A percentile compares a stretch with the other conserved stretches of the same genome.
Conservation (phyloP, 495 filamentous ascomycete genomes). For the Penicillium flavigenum region DNA sequence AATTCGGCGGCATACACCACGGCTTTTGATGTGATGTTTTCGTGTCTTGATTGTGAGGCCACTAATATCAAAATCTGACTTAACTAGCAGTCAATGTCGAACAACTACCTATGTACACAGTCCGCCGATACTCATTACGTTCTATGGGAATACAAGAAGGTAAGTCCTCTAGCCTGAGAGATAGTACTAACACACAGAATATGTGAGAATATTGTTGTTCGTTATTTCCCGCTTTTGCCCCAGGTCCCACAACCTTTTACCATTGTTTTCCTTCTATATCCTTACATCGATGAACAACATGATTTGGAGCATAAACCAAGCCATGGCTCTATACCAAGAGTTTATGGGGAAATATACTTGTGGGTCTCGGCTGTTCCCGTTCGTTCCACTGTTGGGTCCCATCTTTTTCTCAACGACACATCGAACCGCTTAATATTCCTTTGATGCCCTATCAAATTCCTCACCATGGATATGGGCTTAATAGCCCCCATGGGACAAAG, state of each 20-base stretch:
- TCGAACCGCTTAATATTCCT: neutral
- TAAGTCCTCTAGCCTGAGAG: neutral
- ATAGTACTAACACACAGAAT: neutral
- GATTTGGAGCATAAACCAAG: neutral
- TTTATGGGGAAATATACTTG: neutral
- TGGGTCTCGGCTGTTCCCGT: slow-evolving; percentile 1
- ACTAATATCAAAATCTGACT: neutral
- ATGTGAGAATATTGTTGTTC: neutral
- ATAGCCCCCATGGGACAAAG: neutral
- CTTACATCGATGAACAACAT: no score
- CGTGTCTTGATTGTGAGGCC: slow-evolving; percentile 45
- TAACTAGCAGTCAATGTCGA: slow-evolving; percentile 41
- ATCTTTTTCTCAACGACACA: neutral
- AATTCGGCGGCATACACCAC: no score
- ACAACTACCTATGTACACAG: neutral
- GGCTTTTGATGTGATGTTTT: no score
- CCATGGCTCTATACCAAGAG: neutral
- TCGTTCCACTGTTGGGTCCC: neutral
- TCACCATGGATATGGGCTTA: neutral
- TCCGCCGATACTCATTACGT: neutral
- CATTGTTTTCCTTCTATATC: no score
- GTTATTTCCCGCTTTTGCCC: neutral
- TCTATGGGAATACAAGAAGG: neutral
- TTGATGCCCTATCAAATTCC: neutral
- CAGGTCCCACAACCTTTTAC: neutral